A percentile compares a stretch with the other conserved stretches of the same genome.
These are phyloP conservation scores for Murraya koenigii DNA, from an alignment of 345 rosid species.

Conservation along the genomic window DNA sequence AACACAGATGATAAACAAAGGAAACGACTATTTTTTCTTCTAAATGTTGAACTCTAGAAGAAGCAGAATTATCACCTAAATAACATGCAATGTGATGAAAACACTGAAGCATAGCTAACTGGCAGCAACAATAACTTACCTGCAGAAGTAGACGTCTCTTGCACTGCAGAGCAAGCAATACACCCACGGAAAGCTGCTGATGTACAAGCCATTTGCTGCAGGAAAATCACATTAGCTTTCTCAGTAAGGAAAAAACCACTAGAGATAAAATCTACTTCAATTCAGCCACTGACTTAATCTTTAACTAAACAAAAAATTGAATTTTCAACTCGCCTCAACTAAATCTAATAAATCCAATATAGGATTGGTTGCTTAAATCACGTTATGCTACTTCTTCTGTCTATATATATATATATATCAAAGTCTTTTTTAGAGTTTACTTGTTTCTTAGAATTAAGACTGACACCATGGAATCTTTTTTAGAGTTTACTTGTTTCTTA, in stretches of 20 bases:
- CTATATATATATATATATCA: too few relatives aligned
- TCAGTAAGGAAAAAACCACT: neutral
- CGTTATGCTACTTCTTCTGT: neutral
- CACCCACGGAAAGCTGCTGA: constrained; percentile 28
- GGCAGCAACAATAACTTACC: constrained; percentile 24
- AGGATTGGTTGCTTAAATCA: neutral
- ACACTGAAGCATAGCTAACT: neutral
- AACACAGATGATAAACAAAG: neutral
- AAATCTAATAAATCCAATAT: neutral
- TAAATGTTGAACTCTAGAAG: neutral
- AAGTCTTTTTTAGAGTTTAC: neutral
- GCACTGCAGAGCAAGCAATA: constrained; percentile 58
- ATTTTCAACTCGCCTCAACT: neutral
- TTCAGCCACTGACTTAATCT: neutral
- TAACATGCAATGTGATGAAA: neutral
- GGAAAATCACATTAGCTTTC: neutral
- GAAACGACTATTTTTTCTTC: neutral
- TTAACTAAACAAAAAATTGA: neutral
- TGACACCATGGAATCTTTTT: neutral
- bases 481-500: neutral
- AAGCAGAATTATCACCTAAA: neutral
- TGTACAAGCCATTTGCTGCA: constrained; percentile 44
- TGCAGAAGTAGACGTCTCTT: constrained; percentile 73
- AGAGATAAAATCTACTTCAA: neutral
- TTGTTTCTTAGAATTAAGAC: neutral